Evolutionary conservation across 257 asterid species (phyloP).

Genomic region (Solanum habrochaites): DNA sequence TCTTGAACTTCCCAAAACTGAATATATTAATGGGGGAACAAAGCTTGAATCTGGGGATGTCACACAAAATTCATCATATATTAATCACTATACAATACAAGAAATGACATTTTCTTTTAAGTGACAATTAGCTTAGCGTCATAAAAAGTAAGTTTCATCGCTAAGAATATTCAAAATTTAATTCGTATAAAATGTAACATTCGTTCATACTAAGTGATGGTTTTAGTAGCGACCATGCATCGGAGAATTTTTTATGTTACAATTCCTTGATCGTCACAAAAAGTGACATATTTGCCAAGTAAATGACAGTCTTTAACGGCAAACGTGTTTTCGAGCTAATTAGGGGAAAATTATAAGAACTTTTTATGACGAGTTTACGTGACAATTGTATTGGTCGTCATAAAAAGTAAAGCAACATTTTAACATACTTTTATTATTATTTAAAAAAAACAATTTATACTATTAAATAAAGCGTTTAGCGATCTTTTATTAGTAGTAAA

Average conservation of each 20-base stretch:
- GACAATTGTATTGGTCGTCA: background rate
- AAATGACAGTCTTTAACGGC: background rate
- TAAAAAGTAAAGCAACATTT: background rate
- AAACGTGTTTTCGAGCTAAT: background rate
- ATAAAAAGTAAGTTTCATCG: background rate
- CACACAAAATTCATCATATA: background rate
- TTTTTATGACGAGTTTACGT: background rate
- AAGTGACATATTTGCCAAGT: background rate
- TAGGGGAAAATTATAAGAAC: background rate
- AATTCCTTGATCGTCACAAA: background rate
- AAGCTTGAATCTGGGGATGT: conserved; percentile 65
- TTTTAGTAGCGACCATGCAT: background rate
- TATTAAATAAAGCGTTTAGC: background rate
- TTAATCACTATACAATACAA: background rate
- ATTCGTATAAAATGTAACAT: background rate
- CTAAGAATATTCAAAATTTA: background rate
- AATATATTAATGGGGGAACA: conserved; percentile 77
- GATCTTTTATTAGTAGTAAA: no score
- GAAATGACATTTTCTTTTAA: background rate
- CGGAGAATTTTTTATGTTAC: background rate
- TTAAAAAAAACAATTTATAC: no score
- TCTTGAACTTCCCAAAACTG: conserved; percentile 83
- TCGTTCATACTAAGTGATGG: background rate
- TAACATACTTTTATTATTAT: no score
- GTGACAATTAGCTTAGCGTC: background rate